phyloP scores from a whole-genome alignment of 1,139 yeast genomes.

The Pichia inconspicua region DNA sequence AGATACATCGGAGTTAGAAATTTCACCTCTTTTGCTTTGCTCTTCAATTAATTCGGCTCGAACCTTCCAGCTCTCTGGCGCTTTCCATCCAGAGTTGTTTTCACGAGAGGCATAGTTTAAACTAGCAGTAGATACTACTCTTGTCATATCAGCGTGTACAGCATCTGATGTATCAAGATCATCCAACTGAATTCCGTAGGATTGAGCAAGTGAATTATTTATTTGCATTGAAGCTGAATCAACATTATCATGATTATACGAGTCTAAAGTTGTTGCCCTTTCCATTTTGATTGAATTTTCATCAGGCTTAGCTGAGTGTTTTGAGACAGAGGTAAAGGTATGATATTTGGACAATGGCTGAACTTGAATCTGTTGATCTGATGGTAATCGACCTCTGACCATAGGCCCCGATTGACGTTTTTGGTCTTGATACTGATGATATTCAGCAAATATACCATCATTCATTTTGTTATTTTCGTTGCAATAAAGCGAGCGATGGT shows the following conservation, averaged over 20 bases:
- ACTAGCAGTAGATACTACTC: constrained; percentile 19
- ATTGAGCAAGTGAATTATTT: constrained; percentile 13
- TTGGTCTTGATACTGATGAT: neutral
- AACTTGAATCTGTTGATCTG: neutral
- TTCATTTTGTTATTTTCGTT: neutral
- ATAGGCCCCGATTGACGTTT: neutral
- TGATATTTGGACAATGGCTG: constrained; percentile 8
- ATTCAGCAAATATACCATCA: neutral
- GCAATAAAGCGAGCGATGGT: neutral
- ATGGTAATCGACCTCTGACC: constrained; percentile 6
- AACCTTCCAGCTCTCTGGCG: constrained; percentile 30
- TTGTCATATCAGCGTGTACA: constrained; percentile 13
- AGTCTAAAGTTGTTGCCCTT: neutral
- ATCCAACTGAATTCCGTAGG: constrained; percentile 22
- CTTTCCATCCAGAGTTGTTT: constrained; percentile 22
- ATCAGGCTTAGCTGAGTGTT: neutral
- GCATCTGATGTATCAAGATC: constrained; percentile 17
- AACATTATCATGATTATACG: neutral
- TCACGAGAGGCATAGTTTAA: constrained; percentile 4
- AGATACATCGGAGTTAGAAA: constrained; percentile 1
- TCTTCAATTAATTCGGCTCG: constrained; percentile 9
- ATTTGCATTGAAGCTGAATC: constrained; percentile 13
- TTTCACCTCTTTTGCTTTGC: neutral
- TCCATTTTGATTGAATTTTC: neutral
- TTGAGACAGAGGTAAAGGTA: neutral